phyloP scores from a whole-genome alignment of 2,329 filamentous ascomycete species.

The Coniella lustricola region DNA sequence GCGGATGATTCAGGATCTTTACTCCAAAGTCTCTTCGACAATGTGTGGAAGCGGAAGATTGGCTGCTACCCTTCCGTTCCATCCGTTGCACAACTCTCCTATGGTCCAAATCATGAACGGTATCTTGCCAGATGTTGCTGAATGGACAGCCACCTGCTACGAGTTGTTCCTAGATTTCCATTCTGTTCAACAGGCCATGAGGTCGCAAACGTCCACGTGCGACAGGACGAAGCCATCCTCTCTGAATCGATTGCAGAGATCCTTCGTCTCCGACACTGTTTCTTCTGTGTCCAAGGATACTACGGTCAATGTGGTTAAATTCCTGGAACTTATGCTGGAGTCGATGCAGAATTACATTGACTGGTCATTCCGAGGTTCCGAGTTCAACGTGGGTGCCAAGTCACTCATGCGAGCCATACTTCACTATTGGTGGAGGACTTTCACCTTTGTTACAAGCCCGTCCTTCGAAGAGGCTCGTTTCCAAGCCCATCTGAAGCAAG shows the following conservation, averaged over 20 bases:
- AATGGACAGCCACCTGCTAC: constrained; percentile 46
- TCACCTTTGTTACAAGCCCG: constrained; percentile 35
- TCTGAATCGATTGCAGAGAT: constrained; percentile 55
- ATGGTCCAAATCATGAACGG: constrained; percentile 40
- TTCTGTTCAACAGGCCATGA: constrained; percentile 33
- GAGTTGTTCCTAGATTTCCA: constrained; percentile 43
- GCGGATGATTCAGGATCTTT: constrained; percentile 27
- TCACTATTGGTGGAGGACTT: constrained; percentile 50
- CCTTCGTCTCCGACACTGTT: constrained; percentile 46
- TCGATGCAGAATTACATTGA: constrained; percentile 38
- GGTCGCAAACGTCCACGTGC: constrained; percentile 34
- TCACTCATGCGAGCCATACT: constrained; percentile 33
- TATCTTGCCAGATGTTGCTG: constrained; percentile 27
- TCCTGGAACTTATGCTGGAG: constrained; percentile 38
- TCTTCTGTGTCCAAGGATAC: constrained; percentile 54
- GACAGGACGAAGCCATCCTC: constrained; percentile 42
- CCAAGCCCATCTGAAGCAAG: constrained; percentile 53
- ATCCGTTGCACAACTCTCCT: constrained; percentile 52
- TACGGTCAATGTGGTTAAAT: constrained; percentile 46
- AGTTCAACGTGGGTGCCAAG: constrained; percentile 25
- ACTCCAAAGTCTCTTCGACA: constrained; percentile 17
- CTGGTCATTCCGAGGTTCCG: constrained; percentile 11
- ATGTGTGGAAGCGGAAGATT: constrained; percentile 10
- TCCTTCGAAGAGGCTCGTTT: constrained; percentile 57
- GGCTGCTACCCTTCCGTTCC: constrained; percentile 40